Conservation (phyloP, 2,329 filamentous ascomycete species). For the Penicillium carneum region DNA sequence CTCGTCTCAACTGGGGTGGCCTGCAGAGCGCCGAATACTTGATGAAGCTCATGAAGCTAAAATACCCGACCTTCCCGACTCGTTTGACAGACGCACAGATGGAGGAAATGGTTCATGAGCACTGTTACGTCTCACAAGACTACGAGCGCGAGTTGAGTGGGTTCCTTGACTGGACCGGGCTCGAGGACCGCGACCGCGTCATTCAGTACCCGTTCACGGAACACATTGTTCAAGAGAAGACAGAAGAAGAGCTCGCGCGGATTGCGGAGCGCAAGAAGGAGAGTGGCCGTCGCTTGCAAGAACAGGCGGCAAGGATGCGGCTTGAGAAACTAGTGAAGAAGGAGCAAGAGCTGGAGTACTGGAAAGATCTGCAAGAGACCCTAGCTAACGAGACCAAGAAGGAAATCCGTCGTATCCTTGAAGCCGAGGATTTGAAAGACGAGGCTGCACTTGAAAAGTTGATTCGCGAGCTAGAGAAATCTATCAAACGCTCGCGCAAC, state of each 20-base stretch:
- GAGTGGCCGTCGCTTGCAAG: conserved; percentile 86
- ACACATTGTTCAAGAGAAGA: conserved; percentile 88
- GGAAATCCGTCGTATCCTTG: conserved; percentile 82
- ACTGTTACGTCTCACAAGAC: conserved; percentile 86
- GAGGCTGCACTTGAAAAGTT: conserved; percentile 83
- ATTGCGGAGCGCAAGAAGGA: conserved; percentile 95
- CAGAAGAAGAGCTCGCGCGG: conserved; percentile 86
- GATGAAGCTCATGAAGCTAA: conserved; percentile 84
- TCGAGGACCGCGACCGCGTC: conserved; percentile 87
- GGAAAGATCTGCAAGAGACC: conserved; percentile 78
- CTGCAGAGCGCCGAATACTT: conserved; percentile 90
- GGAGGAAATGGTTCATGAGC: conserved; percentile 83
- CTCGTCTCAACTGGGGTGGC: conserved; percentile 92
- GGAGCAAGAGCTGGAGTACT: conserved; percentile 93
- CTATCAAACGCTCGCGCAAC: conserved; percentile 86
- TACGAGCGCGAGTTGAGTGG: conserved; percentile 78
- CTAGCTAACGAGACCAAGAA: conserved; percentile 85
- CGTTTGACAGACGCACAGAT: conserved; percentile 87
- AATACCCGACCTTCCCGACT: conserved; percentile 87
- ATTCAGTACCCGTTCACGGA: conserved; percentile 95
- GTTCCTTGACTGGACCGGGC: conserved; percentile 87
- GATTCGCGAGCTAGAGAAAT: conserved; percentile 87
- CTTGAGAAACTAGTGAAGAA: conserved; percentile 94
- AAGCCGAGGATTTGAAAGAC: conserved; percentile 90
- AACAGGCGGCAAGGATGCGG: conserved; percentile 96